Base-by-base conservation (phyloP, 768 basidiomycete genomes). In the Megacollybia marginata region DNA sequence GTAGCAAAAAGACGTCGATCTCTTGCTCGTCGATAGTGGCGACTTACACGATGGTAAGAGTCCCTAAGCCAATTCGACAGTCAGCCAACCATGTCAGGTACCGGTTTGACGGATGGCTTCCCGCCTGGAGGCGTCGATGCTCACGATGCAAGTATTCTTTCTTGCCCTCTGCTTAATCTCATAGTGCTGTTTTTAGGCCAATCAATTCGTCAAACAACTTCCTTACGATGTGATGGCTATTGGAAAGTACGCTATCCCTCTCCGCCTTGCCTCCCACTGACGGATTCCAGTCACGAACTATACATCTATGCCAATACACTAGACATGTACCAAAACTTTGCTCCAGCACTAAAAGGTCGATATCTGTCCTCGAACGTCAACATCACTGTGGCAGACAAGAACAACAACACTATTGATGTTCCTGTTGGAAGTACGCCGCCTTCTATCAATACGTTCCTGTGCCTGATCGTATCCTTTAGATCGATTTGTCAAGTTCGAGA, bases 281-380 rank as follows among this genome's bases (percentile, higher is more conserved):
- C 6, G n/a, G 16, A 45, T n/a, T 13, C 40, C 47, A 86, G 85
- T 61, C 92, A 94, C 55, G 92, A 94, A 66, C 63, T 92, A n/a
- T 90, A 90, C 61, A 70, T 74, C 50, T 87, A 86, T 59, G 72
- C 69, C 9, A 73, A 82, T 59, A 69, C 85, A 5, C 71, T 80
- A 23, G 85, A 88, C 79, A 84, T 79, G 66, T 70, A 85, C 62
- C 65, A 71, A 47, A 85, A 85, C 60, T 86, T 91, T 57, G 80
- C 69, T 3, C 83, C 80, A 2, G 66, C 78, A 43, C 74, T 82
- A 63, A 71, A 77, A 8, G 89, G 86, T 6, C 74, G 82, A 42
- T 93, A 92, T 63, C 67, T 96, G 44, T 82, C 89, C 1, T 88
- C 84, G 2, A 95, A 95, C 57, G 87, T 80, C 49, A 88, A 94